A percentile compares a stretch with the other conserved stretches of the same genome.
Conservation (phyloP, 495 filamentous ascomycete species). For the Penicillium egyptiacum region DNA sequence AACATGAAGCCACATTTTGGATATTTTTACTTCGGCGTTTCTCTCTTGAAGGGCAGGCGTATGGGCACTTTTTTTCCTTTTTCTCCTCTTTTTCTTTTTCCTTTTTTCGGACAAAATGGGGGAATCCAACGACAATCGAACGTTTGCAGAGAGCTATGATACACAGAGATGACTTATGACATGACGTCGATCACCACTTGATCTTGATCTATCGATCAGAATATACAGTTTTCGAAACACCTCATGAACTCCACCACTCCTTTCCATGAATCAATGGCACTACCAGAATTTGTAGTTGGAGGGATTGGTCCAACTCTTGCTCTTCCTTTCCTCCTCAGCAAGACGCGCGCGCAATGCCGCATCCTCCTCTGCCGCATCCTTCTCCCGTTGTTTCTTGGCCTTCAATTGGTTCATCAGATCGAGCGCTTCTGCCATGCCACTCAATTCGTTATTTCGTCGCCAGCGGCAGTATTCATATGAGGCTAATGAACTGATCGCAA, state of each 20-base stretch:
- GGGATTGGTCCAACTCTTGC: slow-evolving; percentile 54
- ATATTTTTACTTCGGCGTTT: slow-evolving; percentile 2
- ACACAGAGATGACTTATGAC: slow-evolving; percentile 33
- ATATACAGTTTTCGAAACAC: slow-evolving; percentile 37
- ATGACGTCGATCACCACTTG: slow-evolving; percentile 19
- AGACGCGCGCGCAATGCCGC: slow-evolving; percentile 33
- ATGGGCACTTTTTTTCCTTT: slow-evolving; percentile 3
- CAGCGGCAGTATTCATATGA: slow-evolving; percentile 82
- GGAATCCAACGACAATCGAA: slow-evolving; percentile 4
- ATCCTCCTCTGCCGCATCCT: slow-evolving; percentile 58
- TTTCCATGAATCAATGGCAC: slow-evolving; percentile 22
- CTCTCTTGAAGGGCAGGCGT: slow-evolving; percentile 5
- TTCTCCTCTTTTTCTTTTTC: not conserved
- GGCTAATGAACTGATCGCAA: slow-evolving; percentile 59
- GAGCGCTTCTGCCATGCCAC: slow-evolving; percentile 75
- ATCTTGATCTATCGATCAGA: slow-evolving; percentile 19
- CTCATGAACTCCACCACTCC: slow-evolving; percentile 43
- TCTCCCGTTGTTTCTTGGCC: slow-evolving; percentile 63
- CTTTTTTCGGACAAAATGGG: slow-evolving; percentile 1
- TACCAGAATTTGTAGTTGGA: slow-evolving; percentile 54
- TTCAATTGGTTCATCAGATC: slow-evolving; percentile 77
- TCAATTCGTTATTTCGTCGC: slow-evolving; percentile 65
- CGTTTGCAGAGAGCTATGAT: slow-evolving; percentile 29
- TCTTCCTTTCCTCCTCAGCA: slow-evolving; percentile 49
- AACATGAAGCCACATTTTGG: not conserved